Evolutionary conservation across 768 basidiomycete species (phyloP).

Genomic region (Pisolithus albus): DNA sequence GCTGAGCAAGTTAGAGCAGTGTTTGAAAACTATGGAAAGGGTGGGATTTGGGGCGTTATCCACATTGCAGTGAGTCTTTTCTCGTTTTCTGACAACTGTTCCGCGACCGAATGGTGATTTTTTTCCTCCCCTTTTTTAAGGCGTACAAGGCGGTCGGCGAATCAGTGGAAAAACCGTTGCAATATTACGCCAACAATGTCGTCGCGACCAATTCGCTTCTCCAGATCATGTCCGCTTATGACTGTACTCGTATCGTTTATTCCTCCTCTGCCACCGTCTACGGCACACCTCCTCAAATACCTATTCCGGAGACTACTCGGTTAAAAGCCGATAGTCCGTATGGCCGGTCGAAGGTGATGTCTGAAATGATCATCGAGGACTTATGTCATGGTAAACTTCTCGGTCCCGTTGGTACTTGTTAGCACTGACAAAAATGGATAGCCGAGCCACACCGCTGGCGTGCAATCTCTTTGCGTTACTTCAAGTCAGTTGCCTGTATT

Average conservation of each 20-base stretch:
- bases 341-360: conserved; percentile 94
- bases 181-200: conserved; percentile 95
- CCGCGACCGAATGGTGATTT: background rate
- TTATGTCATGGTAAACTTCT: conserved; percentile 61
- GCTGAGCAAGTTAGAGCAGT: conserved; percentile 65
- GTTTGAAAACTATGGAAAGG: conserved; percentile 79
- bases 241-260: conserved; percentile 85
- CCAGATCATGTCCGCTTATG: conserved; percentile 79
- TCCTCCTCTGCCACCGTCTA: conserved; percentile 99
- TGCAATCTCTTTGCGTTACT: conserved; percentile 87
- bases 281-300: conserved; percentile 85
- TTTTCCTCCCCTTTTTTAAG: conserved; percentile 38
- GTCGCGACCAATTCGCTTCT: conserved; percentile 79
- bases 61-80: conserved; percentile 76
- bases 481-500: conserved; percentile 62
- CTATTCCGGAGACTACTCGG: conserved; percentile 89
- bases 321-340: conserved; percentile 89
- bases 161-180: conserved; percentile 85
- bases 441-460: conserved; percentile 69
- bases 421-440: conserved; percentile 23
- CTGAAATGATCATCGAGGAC: conserved; percentile 84
- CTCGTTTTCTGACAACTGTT: background rate
- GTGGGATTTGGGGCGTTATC: conserved; percentile 93
- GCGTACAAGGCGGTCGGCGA: conserved; percentile 98
- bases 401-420: conserved; percentile 2